These are phyloP conservation scores for Microdochium paspali DNA, from an alignment of 2,329 filamentous ascomycete species.

Conservation along the genomic window DNA sequence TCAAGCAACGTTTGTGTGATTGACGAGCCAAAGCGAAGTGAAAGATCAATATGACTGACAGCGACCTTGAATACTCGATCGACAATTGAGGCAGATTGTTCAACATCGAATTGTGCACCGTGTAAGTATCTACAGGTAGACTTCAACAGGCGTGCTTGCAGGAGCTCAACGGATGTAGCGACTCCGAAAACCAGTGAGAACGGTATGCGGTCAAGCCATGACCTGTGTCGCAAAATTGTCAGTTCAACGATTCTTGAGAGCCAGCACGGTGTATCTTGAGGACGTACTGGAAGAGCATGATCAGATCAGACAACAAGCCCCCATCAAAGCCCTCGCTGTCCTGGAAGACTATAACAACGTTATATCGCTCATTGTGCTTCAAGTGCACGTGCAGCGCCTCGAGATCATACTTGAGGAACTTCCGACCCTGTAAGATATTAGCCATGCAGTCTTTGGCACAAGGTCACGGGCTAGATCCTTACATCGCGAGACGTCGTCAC, in stretches of 20 bases:
- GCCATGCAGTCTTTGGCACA: constrained; percentile 6
- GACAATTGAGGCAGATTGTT: constrained; percentile 60
- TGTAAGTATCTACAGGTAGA: constrained; percentile 57
- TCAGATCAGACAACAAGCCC: constrained; percentile 59
- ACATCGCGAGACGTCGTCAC: constrained; percentile 37
- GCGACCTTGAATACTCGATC: constrained; percentile 62
- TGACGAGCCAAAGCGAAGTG: constrained; percentile 53
- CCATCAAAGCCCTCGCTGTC: constrained; percentile 78
- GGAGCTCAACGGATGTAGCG: constrained; percentile 71
- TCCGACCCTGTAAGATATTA: constrained; percentile 38
- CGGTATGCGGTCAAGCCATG: constrained; percentile 67
- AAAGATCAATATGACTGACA: constrained; percentile 46
- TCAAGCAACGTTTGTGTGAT: constrained; percentile 57
- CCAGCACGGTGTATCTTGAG: constrained; percentile 10
- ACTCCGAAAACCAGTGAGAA: constrained; percentile 73
- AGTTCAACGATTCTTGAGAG: constrained; percentile 13
- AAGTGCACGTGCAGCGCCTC: constrained; percentile 57
- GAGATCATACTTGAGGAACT: constrained; percentile 70
- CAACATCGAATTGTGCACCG: constrained; percentile 69
- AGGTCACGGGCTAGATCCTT: constrained; percentile 11
- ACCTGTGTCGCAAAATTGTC: constrained; percentile 16
- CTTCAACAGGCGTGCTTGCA: constrained; percentile 65
- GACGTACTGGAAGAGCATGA: constrained; percentile 57
- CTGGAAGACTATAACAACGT: constrained; percentile 65
- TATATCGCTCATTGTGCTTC: constrained; percentile 39